A percentile compares a stretch with the other conserved stretches of the same genome.
These are phyloP conservation scores for Backusella sp. DNA, from an alignment of 192 early-diverging fungal species.

Conservation along the genomic window DNA sequence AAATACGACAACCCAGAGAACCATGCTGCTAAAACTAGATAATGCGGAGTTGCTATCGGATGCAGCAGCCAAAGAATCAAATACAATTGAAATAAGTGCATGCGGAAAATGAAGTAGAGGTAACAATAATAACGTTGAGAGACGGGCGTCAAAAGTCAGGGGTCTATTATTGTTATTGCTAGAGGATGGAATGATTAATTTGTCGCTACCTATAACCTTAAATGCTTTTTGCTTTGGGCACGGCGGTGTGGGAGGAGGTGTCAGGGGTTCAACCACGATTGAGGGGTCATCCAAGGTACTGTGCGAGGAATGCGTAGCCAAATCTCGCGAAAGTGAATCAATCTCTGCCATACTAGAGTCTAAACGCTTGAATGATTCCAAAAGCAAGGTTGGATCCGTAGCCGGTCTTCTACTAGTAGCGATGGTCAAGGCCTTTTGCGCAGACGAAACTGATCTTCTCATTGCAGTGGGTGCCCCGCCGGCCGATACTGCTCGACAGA, in stretches of 20 bases:
- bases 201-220: neutral
- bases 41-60: neutral
- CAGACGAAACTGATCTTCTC: neutral
- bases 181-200: conserved; percentile 5
- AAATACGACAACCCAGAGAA: conserved; percentile 10
- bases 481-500: neutral
- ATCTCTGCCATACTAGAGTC: conserved; percentile 20
- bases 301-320: conserved; percentile 9
- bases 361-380: conserved; percentile 22
- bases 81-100: conserved; percentile 16
- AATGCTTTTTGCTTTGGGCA: neutral
- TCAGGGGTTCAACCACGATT: neutral
- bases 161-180: neutral
- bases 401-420: neutral
- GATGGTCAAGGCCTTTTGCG: neutral
- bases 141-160: neutral
- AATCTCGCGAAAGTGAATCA: conserved; percentile 24
- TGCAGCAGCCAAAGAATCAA: conserved; percentile 7
- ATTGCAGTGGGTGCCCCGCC: neutral
- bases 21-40: conserved; percentile 3
- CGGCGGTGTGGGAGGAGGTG: neutral
- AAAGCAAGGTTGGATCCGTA: conserved; percentile 4
- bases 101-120: conserved; percentile 15
- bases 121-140: conserved; percentile 4
- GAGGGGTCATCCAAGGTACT: neutral